Evolutionary conservation across 1,284 basidiomycete genomes (phyloP).

Genomic region (Bondarzewia mesenterica): DNA sequence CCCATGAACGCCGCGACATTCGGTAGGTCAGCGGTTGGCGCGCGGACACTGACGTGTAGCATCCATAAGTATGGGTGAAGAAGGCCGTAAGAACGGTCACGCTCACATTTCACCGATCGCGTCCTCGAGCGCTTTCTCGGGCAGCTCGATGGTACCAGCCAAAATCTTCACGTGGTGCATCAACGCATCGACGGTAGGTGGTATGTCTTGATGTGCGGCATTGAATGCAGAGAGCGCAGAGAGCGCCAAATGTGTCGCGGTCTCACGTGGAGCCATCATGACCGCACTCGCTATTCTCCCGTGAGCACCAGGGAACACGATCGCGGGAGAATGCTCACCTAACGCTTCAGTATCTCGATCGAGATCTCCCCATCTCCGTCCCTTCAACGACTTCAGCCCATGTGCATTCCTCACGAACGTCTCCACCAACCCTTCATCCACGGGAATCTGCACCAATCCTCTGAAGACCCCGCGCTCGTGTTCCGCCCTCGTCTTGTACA

Average conservation of each 20-base stretch:
- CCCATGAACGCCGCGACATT: constrained; percentile 92
- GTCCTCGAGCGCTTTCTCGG: constrained; percentile 52
- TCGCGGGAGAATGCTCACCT: constrained; percentile 32
- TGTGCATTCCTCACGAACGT: constrained; percentile 89
- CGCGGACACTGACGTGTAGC: constrained; percentile 47
- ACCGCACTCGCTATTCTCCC: constrained; percentile 15
- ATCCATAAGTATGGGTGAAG: constrained; percentile 6
- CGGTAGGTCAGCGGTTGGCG: constrained; percentile 82
- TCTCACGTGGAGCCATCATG: constrained; percentile 36
- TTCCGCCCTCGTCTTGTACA: constrained; percentile 69
- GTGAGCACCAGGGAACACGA: background rate
- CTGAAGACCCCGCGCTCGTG: constrained; percentile 49
- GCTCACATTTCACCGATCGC: constrained; percentile 78
- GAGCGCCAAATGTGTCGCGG: constrained; percentile 59
- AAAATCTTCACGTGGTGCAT: constrained; percentile 23
- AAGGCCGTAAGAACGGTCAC: constrained; percentile 5
- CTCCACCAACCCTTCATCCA: constrained; percentile 57
- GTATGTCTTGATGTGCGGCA: constrained; percentile 26
- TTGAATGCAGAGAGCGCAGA: constrained; percentile 43
- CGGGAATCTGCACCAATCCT: constrained; percentile 25
- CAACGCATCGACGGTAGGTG: constrained; percentile 27
- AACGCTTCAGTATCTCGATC: constrained; percentile 46
- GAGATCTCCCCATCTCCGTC: constrained; percentile 56
- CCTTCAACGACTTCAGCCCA: constrained; percentile 71
- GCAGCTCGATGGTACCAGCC: constrained; percentile 37